A percentile compares a stretch with the other conserved stretches of the same genome.
phyloP scores from a whole-genome alignment of 1,139 yeast species.

The Fermentozyma sake region DNA sequence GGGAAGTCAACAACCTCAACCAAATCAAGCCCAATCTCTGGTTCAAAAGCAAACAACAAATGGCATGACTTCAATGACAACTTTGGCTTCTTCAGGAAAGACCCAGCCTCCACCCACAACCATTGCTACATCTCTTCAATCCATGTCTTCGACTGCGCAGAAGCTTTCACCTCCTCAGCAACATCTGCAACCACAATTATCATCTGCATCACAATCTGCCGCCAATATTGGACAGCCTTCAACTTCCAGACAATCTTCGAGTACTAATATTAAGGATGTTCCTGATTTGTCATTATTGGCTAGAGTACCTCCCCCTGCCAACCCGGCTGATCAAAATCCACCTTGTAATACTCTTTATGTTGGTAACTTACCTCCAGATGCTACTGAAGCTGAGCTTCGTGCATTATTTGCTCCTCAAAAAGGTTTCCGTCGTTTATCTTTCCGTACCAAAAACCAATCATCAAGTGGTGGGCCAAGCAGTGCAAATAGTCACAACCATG shows the following conservation, averaged over 20 bases:
- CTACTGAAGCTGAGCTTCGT: constrained; percentile 89
- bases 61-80: constrained; percentile 1
- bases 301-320: constrained; percentile 91
- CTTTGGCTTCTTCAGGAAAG: constrained; percentile 1
- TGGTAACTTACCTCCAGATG: constrained; percentile 96
- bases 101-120: constrained; percentile 3
- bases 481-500: constrained; percentile 55
- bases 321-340: constrained; percentile 98
- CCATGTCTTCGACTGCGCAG: constrained; percentile 1
- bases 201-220: constrained; percentile 3
- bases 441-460: constrained; percentile 66
- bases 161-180: constrained; percentile 8
- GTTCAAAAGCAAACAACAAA: constrained; percentile 1
- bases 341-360: constrained; percentile 97
- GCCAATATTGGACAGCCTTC: constrained; percentile 8
- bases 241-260: constrained; percentile 8
- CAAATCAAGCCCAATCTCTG: constrained; percentile 4
- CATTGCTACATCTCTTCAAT: background rate
- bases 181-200: constrained; percentile 10
- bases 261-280: constrained; percentile 31
- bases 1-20: constrained; percentile 10
- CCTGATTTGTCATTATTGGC: constrained; percentile 72
- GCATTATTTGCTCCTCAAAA: constrained; percentile 82
- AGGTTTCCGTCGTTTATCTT: constrained; percentile 88
- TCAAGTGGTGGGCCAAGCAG: constrained; percentile 27